Percentiles rank a stretch among this genome's conserved stretches.
These are phyloP conservation scores for Dalbergia oliveri DNA, from an alignment of 306 rosid genomes.

Conservation along the genomic window DNA sequence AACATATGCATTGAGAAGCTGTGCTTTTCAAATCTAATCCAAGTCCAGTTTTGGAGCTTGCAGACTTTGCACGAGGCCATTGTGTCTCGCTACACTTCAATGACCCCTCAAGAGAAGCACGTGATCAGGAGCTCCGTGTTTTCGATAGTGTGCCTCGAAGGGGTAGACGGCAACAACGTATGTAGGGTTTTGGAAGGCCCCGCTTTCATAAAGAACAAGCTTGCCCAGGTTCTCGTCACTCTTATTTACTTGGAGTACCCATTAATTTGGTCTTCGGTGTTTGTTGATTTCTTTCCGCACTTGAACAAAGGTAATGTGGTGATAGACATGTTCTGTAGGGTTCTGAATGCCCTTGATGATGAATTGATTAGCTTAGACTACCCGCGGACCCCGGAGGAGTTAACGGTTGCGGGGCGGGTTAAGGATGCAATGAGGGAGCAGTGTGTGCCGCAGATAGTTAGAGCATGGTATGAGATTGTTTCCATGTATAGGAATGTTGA, in stretches of 20 bases:
- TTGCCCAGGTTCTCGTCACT: constrained; percentile 77
- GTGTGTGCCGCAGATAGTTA: constrained; percentile 73
- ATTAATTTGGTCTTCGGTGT: constrained; percentile 79
- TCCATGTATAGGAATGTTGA: constrained; percentile 70
- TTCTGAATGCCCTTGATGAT: constrained; percentile 86
- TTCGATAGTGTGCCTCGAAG: constrained; percentile 76
- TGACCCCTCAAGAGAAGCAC: constrained; percentile 75
- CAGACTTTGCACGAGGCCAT: constrained; percentile 87
- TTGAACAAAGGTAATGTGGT: constrained; percentile 76
- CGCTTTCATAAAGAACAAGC: constrained; percentile 58
- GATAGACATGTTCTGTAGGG: constrained; percentile 95
- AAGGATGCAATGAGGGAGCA: constrained; percentile 96
- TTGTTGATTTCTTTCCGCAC: constrained; percentile 80
- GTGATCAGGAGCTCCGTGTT: constrained; percentile 78
- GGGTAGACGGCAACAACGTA: constrained; percentile 62
- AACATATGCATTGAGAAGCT: constrained; percentile 80
- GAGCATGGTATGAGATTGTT: constrained; percentile 85
- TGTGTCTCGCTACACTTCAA: constrained; percentile 71
- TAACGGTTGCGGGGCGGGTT: constrained; percentile 66
- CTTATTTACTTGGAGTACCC: constrained; percentile 89
- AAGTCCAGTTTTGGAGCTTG: constrained; percentile 95
- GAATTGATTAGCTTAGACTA: constrained; percentile 88
- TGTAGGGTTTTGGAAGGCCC: constrained; percentile 79
- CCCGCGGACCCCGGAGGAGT: constrained; percentile 77
- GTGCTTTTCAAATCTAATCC: constrained; percentile 71